These are phyloP conservation scores for Stagonosporopsis cucurbitacearum DNA, from an alignment of 2,329 filamentous ascomycete species.

Conservation along the genomic window DNA sequence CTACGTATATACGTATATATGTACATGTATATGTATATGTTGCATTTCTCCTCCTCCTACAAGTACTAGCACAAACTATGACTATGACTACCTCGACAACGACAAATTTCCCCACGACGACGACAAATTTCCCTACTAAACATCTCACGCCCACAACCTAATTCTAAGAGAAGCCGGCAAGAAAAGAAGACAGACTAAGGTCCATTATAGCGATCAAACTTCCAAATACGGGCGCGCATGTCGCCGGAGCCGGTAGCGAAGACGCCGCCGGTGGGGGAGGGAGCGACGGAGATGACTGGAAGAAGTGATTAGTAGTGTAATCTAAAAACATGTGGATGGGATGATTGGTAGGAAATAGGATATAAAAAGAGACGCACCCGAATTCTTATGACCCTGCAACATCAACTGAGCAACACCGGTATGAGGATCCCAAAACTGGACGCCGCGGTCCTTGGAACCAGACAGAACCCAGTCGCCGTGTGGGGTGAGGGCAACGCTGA, in stretches of 20 bases:
- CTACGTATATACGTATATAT: no score
- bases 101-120: no score
- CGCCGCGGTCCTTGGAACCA: constrained; percentile 94
- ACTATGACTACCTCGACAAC: no score
- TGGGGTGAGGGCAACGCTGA: constrained; percentile 92
- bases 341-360: no score
- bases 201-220: constrained; percentile 51
- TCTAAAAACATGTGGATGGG: no score
- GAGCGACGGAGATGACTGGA: constrained; percentile 91
- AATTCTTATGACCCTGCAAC: constrained; percentile 99
- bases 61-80: no score
- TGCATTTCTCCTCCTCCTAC: no score
- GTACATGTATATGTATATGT: no score
- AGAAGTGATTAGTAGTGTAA: constrained; percentile 11
- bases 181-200: constrained; percentile 24
- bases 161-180: no score
- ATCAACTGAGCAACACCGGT: constrained; percentile 95
- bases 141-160: no score
- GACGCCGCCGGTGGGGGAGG: constrained; percentile 83
- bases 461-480: constrained; percentile 96
- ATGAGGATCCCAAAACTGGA: constrained; percentile 97
- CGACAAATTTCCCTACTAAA: no score
- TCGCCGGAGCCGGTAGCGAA: constrained; percentile 98
- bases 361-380: constrained; percentile 57
- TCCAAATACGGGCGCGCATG: constrained; percentile 98